Evolutionary conservation across 192 early-diverging fungal species (phyloP).

Genomic region (Backusella mclennaniae): DNA sequence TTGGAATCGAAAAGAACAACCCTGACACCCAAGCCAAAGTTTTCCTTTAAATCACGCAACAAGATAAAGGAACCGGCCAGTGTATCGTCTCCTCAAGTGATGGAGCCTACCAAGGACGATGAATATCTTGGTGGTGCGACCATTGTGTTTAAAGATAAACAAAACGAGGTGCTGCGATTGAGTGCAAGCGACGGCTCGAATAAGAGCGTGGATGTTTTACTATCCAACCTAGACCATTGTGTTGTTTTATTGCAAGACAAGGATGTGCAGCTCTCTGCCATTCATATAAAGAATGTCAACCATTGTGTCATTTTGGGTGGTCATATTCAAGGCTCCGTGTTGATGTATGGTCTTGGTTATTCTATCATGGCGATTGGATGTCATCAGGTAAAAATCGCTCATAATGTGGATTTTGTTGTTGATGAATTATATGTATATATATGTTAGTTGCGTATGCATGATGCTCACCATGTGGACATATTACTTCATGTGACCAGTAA

Average conservation of each 20-base stretch:
- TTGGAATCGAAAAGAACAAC: slow-evolving; percentile 36
- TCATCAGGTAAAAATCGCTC: slow-evolving; percentile 60
- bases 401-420: slow-evolving; percentile 2
- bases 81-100: not conserved
- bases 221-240: slow-evolving; percentile 57
- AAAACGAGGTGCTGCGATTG: not conserved
- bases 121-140: not conserved
- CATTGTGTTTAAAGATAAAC: slow-evolving; percentile 2
- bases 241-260: slow-evolving; percentile 61
- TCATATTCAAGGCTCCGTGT: slow-evolving; percentile 67
- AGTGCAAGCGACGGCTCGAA: not conserved
- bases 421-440: too few relatives aligned
- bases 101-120: not conserved
- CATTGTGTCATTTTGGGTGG: slow-evolving; percentile 66
- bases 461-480: slow-evolving; percentile 58
- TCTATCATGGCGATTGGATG: slow-evolving; percentile 68
- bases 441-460: slow-evolving; percentile 79
- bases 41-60: slow-evolving; percentile 65
- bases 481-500: slow-evolving; percentile 71
- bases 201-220: slow-evolving; percentile 51
- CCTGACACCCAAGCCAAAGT: slow-evolving; percentile 58
- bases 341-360: slow-evolving; percentile 63
- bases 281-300: slow-evolving; percentile 74
- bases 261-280: slow-evolving; percentile 54
- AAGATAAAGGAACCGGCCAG: slow-evolving; percentile 2